Percentiles rank a stretch among this genome's conserved stretches.
Conservation (phyloP, 768 basidiomycete species). For the Rhodosporidiobolus odoratus region DNA sequence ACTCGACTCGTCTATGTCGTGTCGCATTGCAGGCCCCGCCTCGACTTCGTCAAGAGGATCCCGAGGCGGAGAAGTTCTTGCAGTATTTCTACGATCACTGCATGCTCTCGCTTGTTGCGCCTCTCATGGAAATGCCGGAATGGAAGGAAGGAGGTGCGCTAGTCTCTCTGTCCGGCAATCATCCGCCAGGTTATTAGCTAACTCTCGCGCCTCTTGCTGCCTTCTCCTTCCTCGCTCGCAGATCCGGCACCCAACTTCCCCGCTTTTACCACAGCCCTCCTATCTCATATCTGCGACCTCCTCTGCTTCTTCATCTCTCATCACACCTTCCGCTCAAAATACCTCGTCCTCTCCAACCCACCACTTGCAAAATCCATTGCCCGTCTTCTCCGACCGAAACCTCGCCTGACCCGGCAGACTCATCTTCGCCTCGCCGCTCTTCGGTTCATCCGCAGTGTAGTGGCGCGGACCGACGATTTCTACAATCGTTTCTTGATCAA, state of each 20-base stretch:
- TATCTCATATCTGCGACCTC: slow-evolving; percentile 83
- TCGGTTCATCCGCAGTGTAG: slow-evolving; percentile 79
- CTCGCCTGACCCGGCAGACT: slow-evolving; percentile 79
- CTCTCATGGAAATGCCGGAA: slow-evolving; percentile 59
- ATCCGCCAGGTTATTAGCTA: background rate
- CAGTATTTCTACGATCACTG: slow-evolving; percentile 90
- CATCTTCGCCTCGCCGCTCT: slow-evolving; percentile 88
- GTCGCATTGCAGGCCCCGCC: slow-evolving; percentile 43
- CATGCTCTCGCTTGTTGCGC: slow-evolving; percentile 70
- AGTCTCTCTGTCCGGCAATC: background rate
- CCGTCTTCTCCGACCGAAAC: slow-evolving; percentile 64
- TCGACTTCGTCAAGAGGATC: slow-evolving; percentile 54
- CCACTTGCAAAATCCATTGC: slow-evolving; percentile 65
- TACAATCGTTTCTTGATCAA: slow-evolving; percentile 74
- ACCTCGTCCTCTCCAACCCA: slow-evolving; percentile 75
- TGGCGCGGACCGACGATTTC: slow-evolving; percentile 62
- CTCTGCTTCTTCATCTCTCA: slow-evolving; percentile 80
- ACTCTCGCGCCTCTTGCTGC: background rate
- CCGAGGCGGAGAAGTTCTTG: slow-evolving; percentile 78
- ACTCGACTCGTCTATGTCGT: slow-evolving; percentile 10
- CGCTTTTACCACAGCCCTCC: slow-evolving; percentile 58
- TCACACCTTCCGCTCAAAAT: slow-evolving; percentile 87
- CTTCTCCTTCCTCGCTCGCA: background rate
- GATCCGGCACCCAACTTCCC: slow-evolving; percentile 50
- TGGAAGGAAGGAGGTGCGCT: background rate